A percentile compares a stretch with the other conserved stretches of the same genome.
These are phyloP conservation scores for Globisporangium apiculatum DNA, from an alignment of 352 stramenopile species.

Conservation along the genomic window DNA sequence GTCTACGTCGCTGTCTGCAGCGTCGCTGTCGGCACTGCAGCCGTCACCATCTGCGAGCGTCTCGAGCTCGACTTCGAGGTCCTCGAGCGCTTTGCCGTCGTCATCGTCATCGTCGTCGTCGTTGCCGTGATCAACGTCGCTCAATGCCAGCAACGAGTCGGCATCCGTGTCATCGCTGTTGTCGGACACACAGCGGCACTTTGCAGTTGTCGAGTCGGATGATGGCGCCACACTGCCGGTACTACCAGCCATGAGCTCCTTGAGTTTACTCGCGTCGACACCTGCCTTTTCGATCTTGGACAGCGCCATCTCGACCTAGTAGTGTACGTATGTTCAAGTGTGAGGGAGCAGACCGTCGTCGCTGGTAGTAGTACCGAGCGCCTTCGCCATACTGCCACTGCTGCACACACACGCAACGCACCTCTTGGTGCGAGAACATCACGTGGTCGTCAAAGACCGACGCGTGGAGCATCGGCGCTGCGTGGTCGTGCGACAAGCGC, in stretches of 20 bases:
- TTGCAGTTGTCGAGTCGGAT: neutral
- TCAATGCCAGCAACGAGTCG: slow-evolving; percentile 3
- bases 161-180: slow-evolving; percentile 9
- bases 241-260: slow-evolving; percentile 24
- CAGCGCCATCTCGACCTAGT: slow-evolving; percentile 56
- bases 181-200: neutral
- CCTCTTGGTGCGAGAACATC: slow-evolving; percentile 64
- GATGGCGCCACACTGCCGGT: neutral
- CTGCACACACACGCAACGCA: slow-evolving; percentile 6
- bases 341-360: too few relatives aligned
- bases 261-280: slow-evolving; percentile 38
- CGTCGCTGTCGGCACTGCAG: neutral
- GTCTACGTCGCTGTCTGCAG: neutral
- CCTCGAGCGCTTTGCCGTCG: slow-evolving; percentile 7
- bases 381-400: too few relatives aligned
- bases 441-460: slow-evolving; percentile 27
- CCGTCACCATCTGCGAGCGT: neutral
- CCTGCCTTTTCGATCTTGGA: slow-evolving; percentile 61
- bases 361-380: too few relatives aligned
- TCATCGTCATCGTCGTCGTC: slow-evolving; percentile 12
- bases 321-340: too few relatives aligned
- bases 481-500: slow-evolving; percentile 47
- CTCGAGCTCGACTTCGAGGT: slow-evolving; percentile 10
- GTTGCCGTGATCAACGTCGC: slow-evolving; percentile 5
- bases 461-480: slow-evolving; percentile 34